Conservation (phyloP, 2,329 filamentous ascomycete species). For the Neofusicoccum kwambonambiense region DNA sequence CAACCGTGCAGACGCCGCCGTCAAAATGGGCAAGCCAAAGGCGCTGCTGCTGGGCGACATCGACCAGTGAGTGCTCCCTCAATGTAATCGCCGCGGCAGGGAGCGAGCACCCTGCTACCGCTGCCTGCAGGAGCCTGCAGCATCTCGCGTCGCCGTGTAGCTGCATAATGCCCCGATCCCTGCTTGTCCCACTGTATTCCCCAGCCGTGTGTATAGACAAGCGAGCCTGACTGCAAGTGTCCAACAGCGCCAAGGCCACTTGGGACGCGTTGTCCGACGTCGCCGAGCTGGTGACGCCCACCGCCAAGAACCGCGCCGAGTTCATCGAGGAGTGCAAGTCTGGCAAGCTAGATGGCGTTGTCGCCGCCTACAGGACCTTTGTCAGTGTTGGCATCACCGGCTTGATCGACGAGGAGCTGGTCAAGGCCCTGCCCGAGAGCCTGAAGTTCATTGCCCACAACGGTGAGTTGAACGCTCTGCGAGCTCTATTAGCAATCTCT, state of each 20-base stretch:
- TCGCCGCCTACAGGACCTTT: constrained; percentile 71
- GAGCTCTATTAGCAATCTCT: too few relatives aligned
- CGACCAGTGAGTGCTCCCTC: constrained; percentile 55
- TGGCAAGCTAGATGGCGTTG: constrained; percentile 64
- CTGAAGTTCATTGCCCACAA: constrained; percentile 45
- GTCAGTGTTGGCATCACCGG: constrained; percentile 64
- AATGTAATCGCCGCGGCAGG: neutral
- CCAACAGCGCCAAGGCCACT: constrained; percentile 59
- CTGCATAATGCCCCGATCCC: constrained; percentile 4
- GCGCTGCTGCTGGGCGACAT: constrained; percentile 64
- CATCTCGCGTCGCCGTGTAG: neutral
- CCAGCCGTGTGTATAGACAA: neutral
- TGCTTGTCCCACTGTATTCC: neutral
- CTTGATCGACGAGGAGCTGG: constrained; percentile 67
- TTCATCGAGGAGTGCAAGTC: constrained; percentile 68
- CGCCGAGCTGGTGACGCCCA: constrained; percentile 64
- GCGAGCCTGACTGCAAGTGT: neutral
- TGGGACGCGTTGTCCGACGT: constrained; percentile 63
- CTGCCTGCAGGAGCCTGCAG: neutral
- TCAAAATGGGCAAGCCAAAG: constrained; percentile 51
- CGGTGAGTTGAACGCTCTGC: constrained; percentile 38
- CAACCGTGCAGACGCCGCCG: neutral
- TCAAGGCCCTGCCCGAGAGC: constrained; percentile 47
- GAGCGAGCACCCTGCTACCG: neutral
- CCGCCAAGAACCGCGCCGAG: constrained; percentile 60